Evolutionary conservation across 768 basidiomycete genomes (phyloP).

Genomic region (Hypsizygus marmoreus): DNA sequence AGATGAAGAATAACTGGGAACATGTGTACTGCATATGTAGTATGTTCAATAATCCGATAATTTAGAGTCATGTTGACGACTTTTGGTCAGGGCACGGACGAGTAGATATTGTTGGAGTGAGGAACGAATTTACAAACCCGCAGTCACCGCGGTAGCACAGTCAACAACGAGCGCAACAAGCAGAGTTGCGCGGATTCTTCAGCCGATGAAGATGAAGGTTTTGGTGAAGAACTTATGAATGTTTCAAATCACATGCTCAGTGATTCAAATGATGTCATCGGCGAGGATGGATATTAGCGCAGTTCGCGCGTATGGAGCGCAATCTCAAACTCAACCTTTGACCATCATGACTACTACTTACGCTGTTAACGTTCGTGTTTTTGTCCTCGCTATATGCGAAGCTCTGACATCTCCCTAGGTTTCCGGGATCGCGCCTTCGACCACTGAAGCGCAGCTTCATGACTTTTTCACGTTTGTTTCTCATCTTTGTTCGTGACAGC

Average conservation of each 20-base stretch:
- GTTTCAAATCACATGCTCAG: slow-evolving; percentile 10
- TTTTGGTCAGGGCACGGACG: too few relatives aligned
- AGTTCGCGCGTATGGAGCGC: slow-evolving; percentile 1
- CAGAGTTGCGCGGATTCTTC: too few relatives aligned
- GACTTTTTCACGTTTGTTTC: slow-evolving; percentile 78
- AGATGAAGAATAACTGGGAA: too few relatives aligned
- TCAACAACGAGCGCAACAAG: too few relatives aligned
- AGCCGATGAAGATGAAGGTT: too few relatives aligned
- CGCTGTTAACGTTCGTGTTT: slow-evolving; percentile 44
- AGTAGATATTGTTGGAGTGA: too few relatives aligned
- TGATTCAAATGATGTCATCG: slow-evolving; percentile 19
- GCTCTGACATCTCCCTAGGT: slow-evolving; percentile 51
- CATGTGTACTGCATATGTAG: too few relatives aligned
- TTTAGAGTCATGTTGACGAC: too few relatives aligned
- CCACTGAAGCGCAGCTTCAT: slow-evolving; percentile 65
- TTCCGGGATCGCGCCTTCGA: slow-evolving; percentile 64
- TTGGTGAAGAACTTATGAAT: too few relatives aligned
- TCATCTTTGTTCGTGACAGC: slow-evolving; percentile 3
- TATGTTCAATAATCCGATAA: too few relatives aligned
- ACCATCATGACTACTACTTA: slow-evolving; percentile 45
- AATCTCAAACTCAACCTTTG: slow-evolving; percentile 17
- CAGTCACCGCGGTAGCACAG: too few relatives aligned
- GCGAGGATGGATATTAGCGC: not conserved
- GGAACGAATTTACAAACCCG: too few relatives aligned
- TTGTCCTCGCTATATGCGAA: not conserved